A percentile compares a stretch with the other conserved stretches of the same genome.
Evolutionary conservation across 2,329 filamentous ascomycete genomes (phyloP).

Genomic region (Colletotrichum sp.): DNA sequence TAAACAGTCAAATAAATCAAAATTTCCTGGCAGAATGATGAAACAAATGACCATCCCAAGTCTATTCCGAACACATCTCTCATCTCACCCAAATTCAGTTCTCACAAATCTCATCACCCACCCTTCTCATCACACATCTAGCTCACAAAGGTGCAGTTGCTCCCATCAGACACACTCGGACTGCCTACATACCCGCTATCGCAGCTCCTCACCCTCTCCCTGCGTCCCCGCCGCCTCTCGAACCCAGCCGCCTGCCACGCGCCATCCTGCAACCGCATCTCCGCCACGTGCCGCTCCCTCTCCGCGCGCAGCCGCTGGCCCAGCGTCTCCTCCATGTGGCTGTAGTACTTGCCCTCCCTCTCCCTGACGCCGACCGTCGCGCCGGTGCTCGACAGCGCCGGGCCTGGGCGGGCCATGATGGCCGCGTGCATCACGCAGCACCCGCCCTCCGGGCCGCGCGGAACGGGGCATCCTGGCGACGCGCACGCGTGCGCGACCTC

Average conservation of each 20-base stretch:
- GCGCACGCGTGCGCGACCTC: conserved; percentile 12
- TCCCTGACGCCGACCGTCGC: neutral
- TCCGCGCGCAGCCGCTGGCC: conserved; percentile 16
- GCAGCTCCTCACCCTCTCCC: neutral
- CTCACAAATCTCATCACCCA: neutral
- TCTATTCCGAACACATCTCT: neutral
- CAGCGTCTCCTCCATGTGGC: conserved; percentile 20
- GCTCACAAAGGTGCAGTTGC: conserved; percentile 6
- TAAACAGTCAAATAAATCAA: neutral
- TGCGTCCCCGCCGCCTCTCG: neutral
- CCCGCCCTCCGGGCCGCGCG: neutral
- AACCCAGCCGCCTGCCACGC: neutral
- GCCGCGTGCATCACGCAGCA: conserved; percentile 15
- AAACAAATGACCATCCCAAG: neutral
- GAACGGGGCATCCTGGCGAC: neutral
- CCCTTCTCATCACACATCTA: neutral
- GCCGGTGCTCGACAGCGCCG: neutral
- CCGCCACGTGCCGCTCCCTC: neutral
- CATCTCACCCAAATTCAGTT: neutral
- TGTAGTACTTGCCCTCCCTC: neutral
- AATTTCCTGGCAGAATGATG: neutral
- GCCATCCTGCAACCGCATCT: neutral
- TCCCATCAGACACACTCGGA: neutral
- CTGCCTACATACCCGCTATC: conserved; percentile 22
- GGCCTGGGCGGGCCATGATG: neutral